Base-by-base conservation (phyloP, 495 filamentous ascomycete genomes). In the Peziza echinospora region DNA sequence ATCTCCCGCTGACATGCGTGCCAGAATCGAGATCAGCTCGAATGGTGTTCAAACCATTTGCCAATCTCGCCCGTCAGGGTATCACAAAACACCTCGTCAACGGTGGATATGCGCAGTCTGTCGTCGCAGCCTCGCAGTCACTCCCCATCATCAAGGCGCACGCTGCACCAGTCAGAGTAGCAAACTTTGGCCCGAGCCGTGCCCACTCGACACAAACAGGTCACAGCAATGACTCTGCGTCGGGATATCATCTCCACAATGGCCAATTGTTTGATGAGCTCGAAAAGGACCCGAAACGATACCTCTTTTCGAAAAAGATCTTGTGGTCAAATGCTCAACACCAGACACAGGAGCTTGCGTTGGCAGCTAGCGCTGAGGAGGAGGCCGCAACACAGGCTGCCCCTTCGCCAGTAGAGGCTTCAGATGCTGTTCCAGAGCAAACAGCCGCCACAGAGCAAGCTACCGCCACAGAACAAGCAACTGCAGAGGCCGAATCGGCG, bases 61-160 rank as follows among this genome's bases (percentile, higher is more conserved):
- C 85, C 68, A 82, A 84, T 65, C 78, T 96, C 72, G 83, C 91
- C 74, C 89, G 91, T 66, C 83, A 86, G 68, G 87, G 82, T 76
- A 79, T 93, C 60, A 73, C 81, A 54, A 96, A 96, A 72, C 80
- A 84, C 63, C 78, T 96, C 63, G 86, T 84, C 61, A 84, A 93
- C 73, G 87, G 86, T 65, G 22, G 11, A n/a, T 94, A 92, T 71
- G 83, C 84, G 62, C 87, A 94, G 62, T 91, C 87, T 53, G 77
- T 97, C 66, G 87, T 96, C 63, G 89, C 89, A 52, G 86, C 83
- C 47, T 83, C 84, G 43, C 86, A 94, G 41, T 77, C 78, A n/a
- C 73, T 82, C 62, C 81, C 84, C 68, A 75, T 84, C 60, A 84
- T 84, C 41, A 67, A 77, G 5, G 78, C 74, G 39, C 69, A 71